Percentiles rank a stretch among this genome's conserved stretches.
phyloP scores from a whole-genome alignment of 2,329 filamentous ascomycete genomes.

The Sporothrix globosa region DNA sequence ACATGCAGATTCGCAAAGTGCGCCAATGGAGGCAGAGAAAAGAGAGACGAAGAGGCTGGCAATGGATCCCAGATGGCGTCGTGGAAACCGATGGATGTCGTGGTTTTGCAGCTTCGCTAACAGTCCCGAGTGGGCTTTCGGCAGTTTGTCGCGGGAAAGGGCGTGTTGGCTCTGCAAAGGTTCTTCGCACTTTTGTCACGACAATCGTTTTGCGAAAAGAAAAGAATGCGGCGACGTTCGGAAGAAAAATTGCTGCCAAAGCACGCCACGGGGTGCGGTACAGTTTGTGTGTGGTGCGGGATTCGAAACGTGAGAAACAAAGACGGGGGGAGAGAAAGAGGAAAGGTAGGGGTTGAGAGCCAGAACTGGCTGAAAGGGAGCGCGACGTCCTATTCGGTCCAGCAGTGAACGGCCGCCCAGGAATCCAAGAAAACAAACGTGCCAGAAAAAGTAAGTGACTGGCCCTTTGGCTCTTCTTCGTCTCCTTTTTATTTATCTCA shows the following conservation, averaged over 20 bases:
- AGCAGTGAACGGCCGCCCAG: constrained; percentile 6
- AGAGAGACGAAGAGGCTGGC: not conserved
- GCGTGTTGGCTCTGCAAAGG: not conserved
- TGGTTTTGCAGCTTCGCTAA: constrained; percentile 14
- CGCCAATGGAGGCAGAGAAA: not conserved
- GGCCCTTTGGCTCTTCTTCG: not conserved
- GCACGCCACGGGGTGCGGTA: constrained; percentile 30
- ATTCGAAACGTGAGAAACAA: constrained; percentile 32
- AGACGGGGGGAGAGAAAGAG: constrained; percentile 26
- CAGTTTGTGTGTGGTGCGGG: constrained; percentile 26
- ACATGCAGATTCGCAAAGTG: not conserved
- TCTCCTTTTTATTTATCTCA: not conserved
- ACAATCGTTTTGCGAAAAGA: not conserved
- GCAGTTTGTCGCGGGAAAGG: not conserved
- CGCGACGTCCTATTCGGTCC: constrained; percentile 28
- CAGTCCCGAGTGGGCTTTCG: not conserved
- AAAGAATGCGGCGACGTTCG: constrained; percentile 26
- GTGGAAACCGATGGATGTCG: constrained; percentile 7
- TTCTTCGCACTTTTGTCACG: not conserved
- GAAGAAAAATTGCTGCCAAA: constrained; percentile 25
- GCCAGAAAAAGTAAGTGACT: not conserved
- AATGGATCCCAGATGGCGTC: constrained; percentile 12
- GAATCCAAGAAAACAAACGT: not conserved
- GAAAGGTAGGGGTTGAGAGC: constrained; percentile 24
- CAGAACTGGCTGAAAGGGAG: constrained; percentile 25